A percentile compares a stretch with the other conserved stretches of the same genome.
Conservation (phyloP, 352 stramenopile species). For the Phytophthora nicotianae region DNA sequence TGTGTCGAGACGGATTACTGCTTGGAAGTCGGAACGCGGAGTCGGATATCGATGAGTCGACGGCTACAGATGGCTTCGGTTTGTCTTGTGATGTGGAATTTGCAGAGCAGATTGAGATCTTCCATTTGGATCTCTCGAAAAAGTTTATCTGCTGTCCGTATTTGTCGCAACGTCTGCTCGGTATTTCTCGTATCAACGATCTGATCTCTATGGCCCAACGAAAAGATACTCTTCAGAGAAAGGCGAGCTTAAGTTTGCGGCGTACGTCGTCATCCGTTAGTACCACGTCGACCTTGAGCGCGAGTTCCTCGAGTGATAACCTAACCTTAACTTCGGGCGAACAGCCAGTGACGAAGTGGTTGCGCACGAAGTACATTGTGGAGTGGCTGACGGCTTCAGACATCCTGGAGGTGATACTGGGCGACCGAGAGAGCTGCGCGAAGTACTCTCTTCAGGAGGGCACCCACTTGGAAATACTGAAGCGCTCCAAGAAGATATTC, state of each 20-base stretch:
- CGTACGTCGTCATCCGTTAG: constrained; percentile 42
- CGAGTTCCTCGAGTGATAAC: constrained; percentile 30
- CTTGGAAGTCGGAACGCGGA: constrained; percentile 41
- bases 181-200: constrained; percentile 75
- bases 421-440: constrained; percentile 62
- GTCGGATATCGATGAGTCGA: constrained; percentile 34
- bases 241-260: constrained; percentile 58
- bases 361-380: constrained; percentile 74
- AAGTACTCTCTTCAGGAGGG: constrained; percentile 80
- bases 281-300: constrained; percentile 34
- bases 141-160: constrained; percentile 89
- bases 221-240: constrained; percentile 66
- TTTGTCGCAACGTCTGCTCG: constrained; percentile 71
- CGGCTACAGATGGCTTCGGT: constrained; percentile 16
- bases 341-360: constrained; percentile 61
- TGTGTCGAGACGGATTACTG: constrained; percentile 71
- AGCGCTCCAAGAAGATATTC: constrained; percentile 74
- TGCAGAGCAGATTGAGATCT: constrained; percentile 79
- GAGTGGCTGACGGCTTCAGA: constrained; percentile 82
- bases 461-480: constrained; percentile 83
- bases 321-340: constrained; percentile 35
- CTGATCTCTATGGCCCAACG: constrained; percentile 80
- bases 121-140: constrained; percentile 86
- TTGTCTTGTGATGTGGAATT: constrained; percentile 50
- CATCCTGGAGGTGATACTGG: constrained; percentile 83